phyloP scores from a whole-genome alignment of 1,284 basidiomycete genomes.

The Sutorius eximius region DNA sequence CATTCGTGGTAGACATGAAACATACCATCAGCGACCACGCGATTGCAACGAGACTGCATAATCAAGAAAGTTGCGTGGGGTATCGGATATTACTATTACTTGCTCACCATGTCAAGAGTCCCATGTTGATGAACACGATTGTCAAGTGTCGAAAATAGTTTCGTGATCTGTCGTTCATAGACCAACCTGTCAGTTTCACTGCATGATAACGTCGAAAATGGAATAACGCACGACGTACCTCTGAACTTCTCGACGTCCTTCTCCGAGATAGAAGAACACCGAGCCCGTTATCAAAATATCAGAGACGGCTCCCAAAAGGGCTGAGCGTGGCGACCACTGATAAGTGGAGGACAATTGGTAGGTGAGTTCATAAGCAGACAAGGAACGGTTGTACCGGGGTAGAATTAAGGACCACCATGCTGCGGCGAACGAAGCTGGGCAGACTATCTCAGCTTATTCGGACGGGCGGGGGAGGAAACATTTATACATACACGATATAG shows the following conservation, averaged over 20 bases:
- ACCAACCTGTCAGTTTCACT: no score
- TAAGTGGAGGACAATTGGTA: background rate
- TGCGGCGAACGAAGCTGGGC: conserved; percentile 1
- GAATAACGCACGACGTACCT: background rate
- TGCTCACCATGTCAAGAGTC: conserved; percentile 19
- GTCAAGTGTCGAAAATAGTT: conserved; percentile 17
- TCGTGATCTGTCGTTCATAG: conserved; percentile 1
- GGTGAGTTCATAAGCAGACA: background rate
- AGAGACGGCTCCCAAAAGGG: conserved; percentile 13
- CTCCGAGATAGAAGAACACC: conserved; percentile 22
- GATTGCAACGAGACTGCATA: conserved; percentile 9
- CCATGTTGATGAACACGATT: conserved; percentile 20
- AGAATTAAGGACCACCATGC: background rate
- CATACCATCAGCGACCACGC: conserved; percentile 15
- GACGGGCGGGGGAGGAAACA: background rate
- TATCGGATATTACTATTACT: background rate
- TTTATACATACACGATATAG: conserved; percentile 1
- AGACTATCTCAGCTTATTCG: background rate
- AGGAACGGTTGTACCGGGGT: background rate
- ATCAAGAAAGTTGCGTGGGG: no score
- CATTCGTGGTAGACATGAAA: background rate
- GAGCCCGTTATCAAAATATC: conserved; percentile 21
- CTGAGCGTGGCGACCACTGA: conserved; percentile 19
- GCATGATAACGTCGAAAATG: background rate
- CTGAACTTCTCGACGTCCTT: conserved; percentile 6